Evolutionary conservation across 768 basidiomycete species (phyloP), one percentile per base, ranked within the genome.

Genomic region (Boletus vermiculosoides): DNA sequence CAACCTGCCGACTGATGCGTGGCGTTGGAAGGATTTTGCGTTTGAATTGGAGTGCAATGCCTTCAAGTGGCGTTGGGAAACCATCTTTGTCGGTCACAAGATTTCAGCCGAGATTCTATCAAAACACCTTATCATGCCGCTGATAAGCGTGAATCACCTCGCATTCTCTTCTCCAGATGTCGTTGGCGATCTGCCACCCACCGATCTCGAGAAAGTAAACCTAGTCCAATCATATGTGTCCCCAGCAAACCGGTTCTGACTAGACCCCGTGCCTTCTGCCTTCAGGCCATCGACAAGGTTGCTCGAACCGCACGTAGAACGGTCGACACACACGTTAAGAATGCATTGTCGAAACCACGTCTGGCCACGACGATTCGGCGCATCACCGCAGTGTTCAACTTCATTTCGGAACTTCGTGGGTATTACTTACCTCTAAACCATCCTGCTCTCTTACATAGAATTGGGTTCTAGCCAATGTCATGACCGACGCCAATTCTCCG

Each of bases 31-130:
- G 90, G 90, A 92, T 67, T 64, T 88, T 25, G 80, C 87, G 5
- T 78, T 90, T 55, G 78, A 81, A 62, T 61, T 91, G 34, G 81
- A 82, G 63, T 81, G 77, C 57, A 78, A 80, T 23, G 68, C 73
- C 10, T 87, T 89, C 72, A 84, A 82, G 75, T 92, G 89, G 89
- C 78, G 81, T 74, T 92, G 90, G 90, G 88, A 92, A 70, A 80
- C 85, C 16, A 81, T 78, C 68, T 81, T 79, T 60, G 66, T 88
- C 37, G 87, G 88, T 9, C 76, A 83, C 67, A 85, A 78, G 69
- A 63, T 71, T 33, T 87, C 89, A 36, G 83, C 90, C 56, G 86
- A 89, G 50, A 75, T 90, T 53, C 77, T 92, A 50, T 92, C 90
- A 58, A 86, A 80, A 60, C 90, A 92, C 63, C 82, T 92, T 60